Conservation (phyloP, 2,329 filamentous ascomycete species). For the Aurifilum marmelostoma region DNA sequence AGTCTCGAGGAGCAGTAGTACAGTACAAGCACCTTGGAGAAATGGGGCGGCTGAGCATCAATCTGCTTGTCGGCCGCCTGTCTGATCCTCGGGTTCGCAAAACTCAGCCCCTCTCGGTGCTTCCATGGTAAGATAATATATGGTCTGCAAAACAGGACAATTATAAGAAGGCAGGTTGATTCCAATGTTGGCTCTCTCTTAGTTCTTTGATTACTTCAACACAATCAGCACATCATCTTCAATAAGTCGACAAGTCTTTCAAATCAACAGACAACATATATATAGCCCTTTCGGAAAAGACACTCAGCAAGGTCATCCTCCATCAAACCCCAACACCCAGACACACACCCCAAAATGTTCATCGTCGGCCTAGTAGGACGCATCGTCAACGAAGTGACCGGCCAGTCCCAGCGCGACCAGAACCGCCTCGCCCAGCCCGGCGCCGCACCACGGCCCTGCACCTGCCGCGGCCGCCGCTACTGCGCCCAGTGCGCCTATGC, state of each 20-base stretch:
- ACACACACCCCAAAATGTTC: conserved; percentile 9
- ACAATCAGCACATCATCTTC: background rate
- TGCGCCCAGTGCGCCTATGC: conserved; percentile 11
- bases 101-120: background rate
- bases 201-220: background rate
- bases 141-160: background rate
- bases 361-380: conserved; percentile 19
- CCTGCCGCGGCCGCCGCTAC: conserved; percentile 5
- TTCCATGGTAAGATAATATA: background rate
- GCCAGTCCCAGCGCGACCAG: conserved; percentile 5
- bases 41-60: background rate
- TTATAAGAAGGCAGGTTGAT: background rate
- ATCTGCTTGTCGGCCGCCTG: background rate
- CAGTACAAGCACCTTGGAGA: background rate
- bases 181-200: background rate
- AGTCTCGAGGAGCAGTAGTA: background rate
- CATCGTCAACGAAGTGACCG: conserved; percentile 12
- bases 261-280: background rate
- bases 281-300: background rate
- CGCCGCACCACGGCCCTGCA: background rate
- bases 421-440: background rate
- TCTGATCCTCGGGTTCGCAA: background rate
- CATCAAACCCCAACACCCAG: no score
- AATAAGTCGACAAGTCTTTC: background rate
- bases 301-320: background rate